A percentile compares a stretch with the other conserved stretches of the same genome.
Conservation (phyloP, 352 stramenopile genomes). For the Phytophthora europaea region DNA sequence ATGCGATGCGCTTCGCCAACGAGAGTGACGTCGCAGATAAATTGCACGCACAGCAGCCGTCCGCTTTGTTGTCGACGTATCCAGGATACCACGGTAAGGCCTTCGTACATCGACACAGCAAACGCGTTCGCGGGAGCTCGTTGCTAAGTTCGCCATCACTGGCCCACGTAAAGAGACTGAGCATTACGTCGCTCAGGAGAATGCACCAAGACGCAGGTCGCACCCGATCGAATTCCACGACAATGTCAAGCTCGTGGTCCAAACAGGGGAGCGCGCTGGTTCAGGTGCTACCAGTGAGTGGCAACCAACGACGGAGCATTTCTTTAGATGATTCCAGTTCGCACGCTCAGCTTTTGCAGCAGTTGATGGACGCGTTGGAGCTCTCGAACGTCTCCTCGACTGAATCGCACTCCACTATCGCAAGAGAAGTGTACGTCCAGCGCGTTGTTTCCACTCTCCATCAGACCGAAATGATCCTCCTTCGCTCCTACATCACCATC, state of each 20-base stretch:
- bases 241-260: neutral
- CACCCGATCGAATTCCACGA: neutral
- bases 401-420: neutral
- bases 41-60: neutral
- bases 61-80: slow-evolving; percentile 5
- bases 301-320: neutral
- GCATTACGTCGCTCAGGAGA: neutral
- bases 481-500: neutral
- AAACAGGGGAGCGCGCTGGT: neutral
- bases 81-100: slow-evolving; percentile 6
- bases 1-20: neutral
- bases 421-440: neutral
- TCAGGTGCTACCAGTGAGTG: neutral
- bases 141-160: neutral
- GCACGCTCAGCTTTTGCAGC: neutral
- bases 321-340: neutral
- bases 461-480: slow-evolving; percentile 34
- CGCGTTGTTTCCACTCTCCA: slow-evolving; percentile 15
- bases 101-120: slow-evolving; percentile 3
- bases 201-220: neutral
- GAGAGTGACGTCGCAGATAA: neutral
- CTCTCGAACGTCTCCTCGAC: neutral
- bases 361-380: neutral
- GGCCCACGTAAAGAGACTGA: slow-evolving; percentile 1
- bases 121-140: slow-evolving; percentile 3